Percentiles rank a stretch among this genome's conserved stretches.
Evolutionary conservation across 2,329 filamentous ascomycete species (phyloP).

Genomic region (Apiospora marii): DNA sequence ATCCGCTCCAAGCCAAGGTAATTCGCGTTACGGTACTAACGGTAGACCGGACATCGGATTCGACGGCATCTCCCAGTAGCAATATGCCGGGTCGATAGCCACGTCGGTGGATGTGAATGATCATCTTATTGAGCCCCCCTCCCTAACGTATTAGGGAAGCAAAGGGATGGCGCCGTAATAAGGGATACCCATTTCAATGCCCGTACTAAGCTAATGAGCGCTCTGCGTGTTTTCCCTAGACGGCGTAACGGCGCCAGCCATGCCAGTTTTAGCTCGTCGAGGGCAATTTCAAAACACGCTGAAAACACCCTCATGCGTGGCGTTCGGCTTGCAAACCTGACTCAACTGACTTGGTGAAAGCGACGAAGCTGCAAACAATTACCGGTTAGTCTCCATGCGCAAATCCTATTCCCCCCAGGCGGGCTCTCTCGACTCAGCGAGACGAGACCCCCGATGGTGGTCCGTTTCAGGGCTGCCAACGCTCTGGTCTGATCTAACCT

Average conservation of each 20-base stretch:
- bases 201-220: background rate
- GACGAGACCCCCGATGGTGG: background rate
- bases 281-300: slow-evolving; percentile 17
- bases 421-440: background rate
- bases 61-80: background rate
- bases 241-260: background rate
- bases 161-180: background rate
- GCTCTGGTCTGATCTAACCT: slow-evolving; percentile 10
- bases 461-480: slow-evolving; percentile 8
- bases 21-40: background rate
- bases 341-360: background rate
- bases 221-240: background rate
- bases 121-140: background rate
- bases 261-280: slow-evolving; percentile 1
- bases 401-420: background rate
- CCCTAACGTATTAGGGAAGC: background rate
- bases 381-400: background rate
- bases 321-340: background rate
- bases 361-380: background rate
- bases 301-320: slow-evolving; percentile 14
- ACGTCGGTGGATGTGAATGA: background rate
- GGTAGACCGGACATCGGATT: background rate
- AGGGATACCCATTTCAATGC: background rate
- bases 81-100: background rate
- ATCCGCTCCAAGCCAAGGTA: background rate